Evolutionary conservation across 805 yeast species (phyloP).

Genomic region (Barnettozyma sucrosica): DNA sequence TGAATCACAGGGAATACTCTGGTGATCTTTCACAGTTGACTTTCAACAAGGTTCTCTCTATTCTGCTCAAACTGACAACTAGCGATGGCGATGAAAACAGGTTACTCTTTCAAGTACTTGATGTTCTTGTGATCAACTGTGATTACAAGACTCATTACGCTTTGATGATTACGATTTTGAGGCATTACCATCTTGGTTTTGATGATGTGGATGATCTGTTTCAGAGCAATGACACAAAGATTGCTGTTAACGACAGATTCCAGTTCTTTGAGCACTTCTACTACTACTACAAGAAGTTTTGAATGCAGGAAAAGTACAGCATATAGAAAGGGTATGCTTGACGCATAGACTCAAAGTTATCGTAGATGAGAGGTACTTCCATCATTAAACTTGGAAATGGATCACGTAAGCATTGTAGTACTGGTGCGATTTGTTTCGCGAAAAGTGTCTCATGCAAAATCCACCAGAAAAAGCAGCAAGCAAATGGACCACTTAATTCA

Average conservation of each 20-base stretch:
- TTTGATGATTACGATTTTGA: constrained; percentile 34
- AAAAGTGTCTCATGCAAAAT: neutral
- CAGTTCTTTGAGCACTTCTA: constrained; percentile 19
- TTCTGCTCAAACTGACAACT: constrained; percentile 7
- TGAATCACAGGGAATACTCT: constrained; percentile 8
- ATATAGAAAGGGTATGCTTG: neutral
- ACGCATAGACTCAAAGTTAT: neutral
- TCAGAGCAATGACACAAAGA: constrained; percentile 1
- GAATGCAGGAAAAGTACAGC: neutral
- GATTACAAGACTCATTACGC: constrained; percentile 38
- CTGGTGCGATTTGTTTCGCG: neutral
- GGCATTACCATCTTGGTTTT: constrained; percentile 49
- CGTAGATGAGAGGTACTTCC: no score
- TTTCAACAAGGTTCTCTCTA: constrained; percentile 6
- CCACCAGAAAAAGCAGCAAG: neutral
- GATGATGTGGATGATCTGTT: constrained; percentile 28
- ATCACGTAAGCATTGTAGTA: neutral
- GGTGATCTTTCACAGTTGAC: constrained; percentile 10
- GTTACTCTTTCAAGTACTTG: constrained; percentile 18
- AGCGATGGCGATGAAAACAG: constrained; percentile 8
- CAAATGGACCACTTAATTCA: neutral
- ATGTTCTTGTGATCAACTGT: constrained; percentile 14
- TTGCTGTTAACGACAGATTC: constrained; percentile 13
- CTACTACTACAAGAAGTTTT: constrained; percentile 20
- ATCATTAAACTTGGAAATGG: neutral